These are phyloP conservation scores for Claviceps paspali DNA, from an alignment of 2,329 filamentous ascomycete species.

Conservation along the genomic window DNA sequence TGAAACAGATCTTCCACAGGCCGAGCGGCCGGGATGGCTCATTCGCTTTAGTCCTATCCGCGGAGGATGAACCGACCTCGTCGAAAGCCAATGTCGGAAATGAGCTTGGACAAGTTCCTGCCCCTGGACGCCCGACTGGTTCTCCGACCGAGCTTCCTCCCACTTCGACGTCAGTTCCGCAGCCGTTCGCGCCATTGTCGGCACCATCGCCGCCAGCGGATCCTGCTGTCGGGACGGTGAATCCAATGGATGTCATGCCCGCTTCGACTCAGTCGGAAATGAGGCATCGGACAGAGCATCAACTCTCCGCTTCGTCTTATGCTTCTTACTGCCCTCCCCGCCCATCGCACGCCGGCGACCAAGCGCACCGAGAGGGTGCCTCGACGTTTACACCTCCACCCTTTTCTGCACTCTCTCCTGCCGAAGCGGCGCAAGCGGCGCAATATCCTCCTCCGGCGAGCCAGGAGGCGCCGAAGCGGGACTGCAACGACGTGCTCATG, in stretches of 20 bases:
- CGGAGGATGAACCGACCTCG: constrained; percentile 3
- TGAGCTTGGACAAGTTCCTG: constrained; percentile 3
- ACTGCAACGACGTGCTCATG: constrained; percentile 12
- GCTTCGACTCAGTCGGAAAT: constrained; percentile 22
- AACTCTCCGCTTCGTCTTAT: constrained; percentile 16
- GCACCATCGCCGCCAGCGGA: constrained; percentile 13
- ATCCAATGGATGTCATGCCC: constrained; percentile 39
- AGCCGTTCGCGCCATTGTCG: constrained; percentile 5
- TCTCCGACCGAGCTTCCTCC: constrained; percentile 17
- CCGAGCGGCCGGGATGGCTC: constrained; percentile 18
- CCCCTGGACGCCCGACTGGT: constrained; percentile 11
- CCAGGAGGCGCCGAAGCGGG: constrained; percentile 6
- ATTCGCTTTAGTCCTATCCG: constrained; percentile 9
- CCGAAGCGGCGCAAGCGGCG: constrained; percentile 11
- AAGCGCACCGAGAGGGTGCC: constrained; percentile 1
- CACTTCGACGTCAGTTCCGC: constrained; percentile 4
- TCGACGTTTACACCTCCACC: constrained; percentile 8
- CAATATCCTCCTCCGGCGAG: constrained; percentile 13
- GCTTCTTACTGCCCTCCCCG: constrained; percentile 12
- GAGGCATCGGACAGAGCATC: constrained; percentile 22
- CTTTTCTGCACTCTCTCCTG: constrained; percentile 7
- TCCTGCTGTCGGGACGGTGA: constrained; percentile 31
- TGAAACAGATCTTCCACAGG: constrained; percentile 21
- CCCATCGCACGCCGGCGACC: constrained; percentile 1
- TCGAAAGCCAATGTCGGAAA: no score